Base-by-base conservation (phyloP, 139 green algal species). In the Haematococcus sp. region DNA sequence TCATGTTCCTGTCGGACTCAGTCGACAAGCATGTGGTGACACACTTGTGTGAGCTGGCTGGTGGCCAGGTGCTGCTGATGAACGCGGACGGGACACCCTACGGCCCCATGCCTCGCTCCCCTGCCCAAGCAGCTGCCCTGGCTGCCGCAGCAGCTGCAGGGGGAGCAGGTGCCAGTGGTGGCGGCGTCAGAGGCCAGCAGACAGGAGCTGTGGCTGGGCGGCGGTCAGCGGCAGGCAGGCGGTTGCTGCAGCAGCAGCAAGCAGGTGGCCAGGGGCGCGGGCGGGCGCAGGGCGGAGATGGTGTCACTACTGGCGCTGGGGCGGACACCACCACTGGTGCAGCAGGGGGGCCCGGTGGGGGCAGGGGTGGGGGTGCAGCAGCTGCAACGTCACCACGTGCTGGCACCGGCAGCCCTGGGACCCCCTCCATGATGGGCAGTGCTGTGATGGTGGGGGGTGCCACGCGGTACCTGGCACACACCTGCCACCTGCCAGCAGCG, bases 1-100 rank as follows among this genome's bases (percentile, higher is more conserved):
- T 81, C 16, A 28, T 81, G 60, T 59, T 76, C 31, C 76, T 81
- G 60, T 81, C 76, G 22, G 76, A 81, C 28, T 81, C 76, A 43
- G 76, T 81, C 0, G 76, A 81, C 64, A 20, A 70, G 2, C 75
- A 70, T 68, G 66, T 81, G 22, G 34, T 76, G n/a, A 33, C 54
- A 46, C 69, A 81, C 60, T 40, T 73, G 33, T 81, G 76, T 34
- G 61, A 72, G n/a, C 16, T 35, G 4, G 46, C 76, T 13, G 61
- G 63, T 17, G 76, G 76, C 20, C 19, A 20, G 65, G 65, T 30
- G 35, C 2, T 27, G 61, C 31, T 25, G 32, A 25, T 40, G 30
- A 13, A 30, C 46, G 61, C 73, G 51, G 13, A n/a, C 13, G 32
- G 27, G 13, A 68, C 19, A 7, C 7, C 61, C 7, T 68, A n/a